phyloP scores from a whole-genome alignment of 2,329 filamentous ascomycete species.

The Myriosclerotinia scirpicola region DNA sequence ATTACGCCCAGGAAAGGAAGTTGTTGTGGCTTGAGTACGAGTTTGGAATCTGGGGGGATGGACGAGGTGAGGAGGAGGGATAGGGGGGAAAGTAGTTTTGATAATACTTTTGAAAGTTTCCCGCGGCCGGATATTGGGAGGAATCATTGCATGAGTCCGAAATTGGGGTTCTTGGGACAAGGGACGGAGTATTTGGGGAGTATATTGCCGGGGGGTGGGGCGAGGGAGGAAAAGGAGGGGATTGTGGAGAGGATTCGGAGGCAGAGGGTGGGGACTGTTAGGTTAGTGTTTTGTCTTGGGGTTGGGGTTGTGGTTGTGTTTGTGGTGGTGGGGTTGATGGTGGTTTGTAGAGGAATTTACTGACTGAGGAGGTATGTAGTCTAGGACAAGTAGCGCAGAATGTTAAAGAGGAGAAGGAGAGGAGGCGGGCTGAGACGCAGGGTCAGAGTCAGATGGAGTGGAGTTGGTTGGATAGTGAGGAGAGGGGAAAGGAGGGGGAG shows the following conservation, averaged over 20 bases:
- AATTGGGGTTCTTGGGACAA: slow-evolving; percentile 1
- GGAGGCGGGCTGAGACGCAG: neutral
- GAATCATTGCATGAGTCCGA: slow-evolving; percentile 1
- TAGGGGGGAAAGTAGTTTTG: neutral
- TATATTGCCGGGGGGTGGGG: neutral
- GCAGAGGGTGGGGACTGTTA: slow-evolving; percentile 25
- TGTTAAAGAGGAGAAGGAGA: slow-evolving; percentile 6
- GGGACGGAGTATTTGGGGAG: slow-evolving; percentile 18
- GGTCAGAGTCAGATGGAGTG: neutral
- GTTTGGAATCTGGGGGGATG: neutral
- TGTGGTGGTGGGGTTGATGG: too few species aligned
- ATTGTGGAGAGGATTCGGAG: slow-evolving; percentile 34
- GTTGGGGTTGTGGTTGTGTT: too few species aligned
- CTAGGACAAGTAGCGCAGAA: slow-evolving; percentile 12
- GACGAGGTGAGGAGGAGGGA: neutral
- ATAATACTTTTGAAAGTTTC: slow-evolving; percentile 19
- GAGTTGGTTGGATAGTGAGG: slow-evolving; percentile 9
- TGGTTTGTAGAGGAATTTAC: neutral
- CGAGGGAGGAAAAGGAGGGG: slow-evolving; percentile 24
- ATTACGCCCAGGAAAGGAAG: neutral
- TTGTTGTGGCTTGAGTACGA: slow-evolving; percentile 12
- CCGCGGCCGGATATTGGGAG: slow-evolving; percentile 11
- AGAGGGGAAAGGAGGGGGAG: neutral
- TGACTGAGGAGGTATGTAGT: neutral
- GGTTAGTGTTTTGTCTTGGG: neutral